Conservation (phyloP, 139 green algal genomes). For the Chlorella sp. region DNA sequence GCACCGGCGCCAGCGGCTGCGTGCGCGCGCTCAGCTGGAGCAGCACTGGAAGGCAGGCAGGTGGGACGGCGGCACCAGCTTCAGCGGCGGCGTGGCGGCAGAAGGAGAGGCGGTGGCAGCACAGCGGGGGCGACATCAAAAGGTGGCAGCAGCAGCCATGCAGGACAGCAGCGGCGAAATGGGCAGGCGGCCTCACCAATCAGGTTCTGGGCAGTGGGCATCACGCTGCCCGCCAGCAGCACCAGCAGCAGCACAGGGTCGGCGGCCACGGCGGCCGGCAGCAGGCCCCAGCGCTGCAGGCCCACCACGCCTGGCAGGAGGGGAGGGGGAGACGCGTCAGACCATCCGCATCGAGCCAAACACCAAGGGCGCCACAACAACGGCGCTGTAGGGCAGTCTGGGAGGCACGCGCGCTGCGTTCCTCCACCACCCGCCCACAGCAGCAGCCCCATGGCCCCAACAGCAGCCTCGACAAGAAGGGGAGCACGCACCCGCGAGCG, state of each 20-base stretch:
- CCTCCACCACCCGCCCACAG: not conserved
- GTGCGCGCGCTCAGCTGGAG: constrained; percentile 55
- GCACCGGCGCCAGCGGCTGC: constrained; percentile 36
- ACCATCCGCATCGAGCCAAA: no score
- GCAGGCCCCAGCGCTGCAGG: constrained; percentile 16
- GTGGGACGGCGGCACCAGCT: constrained; percentile 39
- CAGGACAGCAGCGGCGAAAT: not conserved
- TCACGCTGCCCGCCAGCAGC: constrained; percentile 47
- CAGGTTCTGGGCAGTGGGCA: constrained; percentile 52
- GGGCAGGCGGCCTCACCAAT: not conserved
- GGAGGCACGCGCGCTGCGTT: not conserved
- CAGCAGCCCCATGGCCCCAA: not conserved
- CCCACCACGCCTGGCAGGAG: not conserved
- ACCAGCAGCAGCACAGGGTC: constrained; percentile 51
- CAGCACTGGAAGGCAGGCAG: constrained; percentile 63
- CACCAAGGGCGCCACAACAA: no score
- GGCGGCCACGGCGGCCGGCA: not conserved
- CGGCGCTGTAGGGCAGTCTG: no score
- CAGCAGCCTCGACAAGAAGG: no score
- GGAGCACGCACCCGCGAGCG: not conserved
- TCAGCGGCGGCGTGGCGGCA: constrained; percentile 44
- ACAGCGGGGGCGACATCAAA: no score
- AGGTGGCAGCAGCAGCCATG: not conserved
- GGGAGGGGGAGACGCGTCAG: no score
- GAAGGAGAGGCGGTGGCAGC: not conserved